A percentile compares a stretch with the other conserved stretches of the same genome.
These are phyloP conservation scores for Rhizopus stolonifer DNA, from an alignment of 371 early-diverging fungal genomes.

Conservation along the genomic window DNA sequence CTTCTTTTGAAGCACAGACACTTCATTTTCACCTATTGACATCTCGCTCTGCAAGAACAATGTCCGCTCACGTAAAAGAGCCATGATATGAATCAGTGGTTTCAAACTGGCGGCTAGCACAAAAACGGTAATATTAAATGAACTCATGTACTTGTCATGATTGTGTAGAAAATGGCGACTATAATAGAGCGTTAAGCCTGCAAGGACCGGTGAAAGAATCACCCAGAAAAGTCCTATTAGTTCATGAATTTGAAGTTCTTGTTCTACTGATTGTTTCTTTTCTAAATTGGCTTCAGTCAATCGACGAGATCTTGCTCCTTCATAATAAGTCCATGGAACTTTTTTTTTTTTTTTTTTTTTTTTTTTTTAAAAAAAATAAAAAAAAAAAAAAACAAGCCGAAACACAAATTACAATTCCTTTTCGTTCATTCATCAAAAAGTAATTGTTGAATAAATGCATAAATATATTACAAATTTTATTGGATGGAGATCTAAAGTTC, in stretches of 20 bases:
- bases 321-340: slow-evolving; percentile 65
- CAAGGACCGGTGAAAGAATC: slow-evolving; percentile 53
- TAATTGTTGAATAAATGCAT: no score
- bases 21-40: slow-evolving; percentile 49
- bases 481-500: no score
- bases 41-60: slow-evolving; percentile 56
- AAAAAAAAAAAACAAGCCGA: no score
- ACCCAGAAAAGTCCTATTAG: slow-evolving; percentile 52
- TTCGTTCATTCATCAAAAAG: no score
- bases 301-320: slow-evolving; percentile 52
- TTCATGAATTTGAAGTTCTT: slow-evolving; percentile 58
- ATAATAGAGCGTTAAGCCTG: slow-evolving; percentile 58
- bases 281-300: slow-evolving; percentile 22
- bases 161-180: slow-evolving; percentile 55
- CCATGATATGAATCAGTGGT: slow-evolving; percentile 55
- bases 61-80: slow-evolving; percentile 56
- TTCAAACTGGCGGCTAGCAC: slow-evolving; percentile 62
- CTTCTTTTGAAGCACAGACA: slow-evolving; percentile 41
- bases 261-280: slow-evolving; percentile 38
- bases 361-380: no score
- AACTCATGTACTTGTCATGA: slow-evolving; percentile 59
- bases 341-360: no score
- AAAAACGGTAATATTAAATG: slow-evolving; percentile 63
- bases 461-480: no score
- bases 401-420: no score